Base-by-base conservation (phyloP, 1,284 basidiomycete species). In the Boletellus deceptivus region DNA sequence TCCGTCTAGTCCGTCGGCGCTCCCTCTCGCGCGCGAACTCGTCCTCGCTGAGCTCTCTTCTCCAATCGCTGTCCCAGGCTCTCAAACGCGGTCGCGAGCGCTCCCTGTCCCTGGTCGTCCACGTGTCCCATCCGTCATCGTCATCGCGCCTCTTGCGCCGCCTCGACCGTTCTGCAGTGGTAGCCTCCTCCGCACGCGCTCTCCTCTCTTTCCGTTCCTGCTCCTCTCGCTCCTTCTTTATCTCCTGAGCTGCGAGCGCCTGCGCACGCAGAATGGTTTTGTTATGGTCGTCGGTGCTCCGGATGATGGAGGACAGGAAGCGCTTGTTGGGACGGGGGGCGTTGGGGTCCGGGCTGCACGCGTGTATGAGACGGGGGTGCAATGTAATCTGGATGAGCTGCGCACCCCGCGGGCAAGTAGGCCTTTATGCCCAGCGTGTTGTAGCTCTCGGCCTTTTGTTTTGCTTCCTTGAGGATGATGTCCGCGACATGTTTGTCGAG, bases 281-380 rank as follows among this genome's bases (percentile, higher is more conserved):
- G 68, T 97, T 97, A 66, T 97, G 94, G 50, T 93, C 92, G 63
- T 94, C 93, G 3, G 94, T 95, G 56, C 81, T 92, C 54, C 85
- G 83, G 49, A 97, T 93, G 53, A 97, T 91, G 22, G 87, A 86
- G 0, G 85, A 82, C 18, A 97, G 74, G 69, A 97, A 97, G 1
- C 91, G 87, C 65, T 95, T 97, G 73, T 96, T 96, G n/a, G 93
- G 70, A 59, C 80, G 84, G 0, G 90, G 91, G 1, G 80, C 84
- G 61, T 84, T 89, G 50, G 74, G 78, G 55, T 85, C 83, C 4
- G 45, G 48, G 42, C 55, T 67, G 45, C 36, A 48, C 13, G 11
- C 14, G n/a, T 29, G 45, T 51, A 50, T 38, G 3, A 56, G 29
- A 37, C 29, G 5, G 38, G 20, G 22, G 33, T 24, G 33, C 20